Evolutionary conservation across 2,329 filamentous ascomycete species (phyloP).

Genomic region (Monascus ruber): DNA sequence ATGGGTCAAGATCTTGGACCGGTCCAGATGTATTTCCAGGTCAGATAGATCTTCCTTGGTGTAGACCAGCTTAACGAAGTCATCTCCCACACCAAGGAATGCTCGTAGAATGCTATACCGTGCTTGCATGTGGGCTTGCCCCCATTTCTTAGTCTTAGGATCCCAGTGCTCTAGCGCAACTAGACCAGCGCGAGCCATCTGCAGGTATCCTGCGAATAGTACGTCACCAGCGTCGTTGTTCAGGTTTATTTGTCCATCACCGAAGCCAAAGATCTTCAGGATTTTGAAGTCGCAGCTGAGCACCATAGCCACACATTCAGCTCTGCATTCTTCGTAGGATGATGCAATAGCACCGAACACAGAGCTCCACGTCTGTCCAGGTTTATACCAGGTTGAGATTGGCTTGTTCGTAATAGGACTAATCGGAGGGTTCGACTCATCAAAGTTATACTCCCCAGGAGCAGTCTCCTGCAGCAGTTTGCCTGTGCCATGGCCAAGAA

Average conservation of each 20-base stretch:
- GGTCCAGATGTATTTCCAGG: slow-evolving; percentile 70
- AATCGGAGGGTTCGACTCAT: slow-evolving; percentile 65
- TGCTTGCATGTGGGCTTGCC: slow-evolving; percentile 82
- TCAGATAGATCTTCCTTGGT: slow-evolving; percentile 65
- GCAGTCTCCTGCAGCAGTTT: slow-evolving; percentile 86
- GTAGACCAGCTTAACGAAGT: slow-evolving; percentile 75
- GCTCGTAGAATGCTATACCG: slow-evolving; percentile 68
- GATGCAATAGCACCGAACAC: slow-evolving; percentile 82
- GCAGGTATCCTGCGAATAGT: slow-evolving; percentile 76
- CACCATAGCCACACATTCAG: slow-evolving; percentile 87
- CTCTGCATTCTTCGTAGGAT: slow-evolving; percentile 88
- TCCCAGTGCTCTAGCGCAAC: slow-evolving; percentile 90
- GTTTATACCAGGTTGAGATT: slow-evolving; percentile 81
- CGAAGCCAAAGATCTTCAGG: slow-evolving; percentile 83
- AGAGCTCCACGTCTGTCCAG: slow-evolving; percentile 86
- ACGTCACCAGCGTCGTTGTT: slow-evolving; percentile 71
- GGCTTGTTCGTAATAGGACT: slow-evolving; percentile 70
- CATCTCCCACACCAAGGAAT: slow-evolving; percentile 74
- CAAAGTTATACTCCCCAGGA: slow-evolving; percentile 77
- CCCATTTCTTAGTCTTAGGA: slow-evolving; percentile 81
- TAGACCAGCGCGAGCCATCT: slow-evolving; percentile 89
- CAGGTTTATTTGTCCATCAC: slow-evolving; percentile 62
- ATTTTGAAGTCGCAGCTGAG: slow-evolving; percentile 81
- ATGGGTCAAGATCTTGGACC: slow-evolving; percentile 71
- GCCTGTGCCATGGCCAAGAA: slow-evolving; percentile 79